A percentile compares a stretch with the other conserved stretches of the same genome.
These are phyloP conservation scores for Platanthera guangdongensis DNA, from an alignment of 106 monocot species.

Conservation along the genomic window DNA sequence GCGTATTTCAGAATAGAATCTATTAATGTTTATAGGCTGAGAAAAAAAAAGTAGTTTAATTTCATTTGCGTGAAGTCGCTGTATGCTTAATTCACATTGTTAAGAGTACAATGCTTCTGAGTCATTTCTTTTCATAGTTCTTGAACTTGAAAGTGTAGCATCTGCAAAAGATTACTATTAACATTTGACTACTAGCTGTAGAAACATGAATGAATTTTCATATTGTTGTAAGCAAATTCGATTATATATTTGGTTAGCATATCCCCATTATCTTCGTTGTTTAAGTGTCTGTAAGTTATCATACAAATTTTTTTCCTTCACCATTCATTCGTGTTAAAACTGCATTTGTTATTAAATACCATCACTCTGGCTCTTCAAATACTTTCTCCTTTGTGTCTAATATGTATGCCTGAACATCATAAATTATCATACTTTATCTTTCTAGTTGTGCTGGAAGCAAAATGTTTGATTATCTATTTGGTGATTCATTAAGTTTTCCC, in stretches of 20 bases:
- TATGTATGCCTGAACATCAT: not conserved
- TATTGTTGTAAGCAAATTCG: not conserved
- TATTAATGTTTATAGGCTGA: not conserved
- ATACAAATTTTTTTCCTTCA: too few species aligned
- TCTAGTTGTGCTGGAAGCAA: not conserved
- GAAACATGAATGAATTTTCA: not conserved
- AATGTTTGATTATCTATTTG: slow-evolving; percentile 1
- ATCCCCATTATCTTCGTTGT: not conserved
- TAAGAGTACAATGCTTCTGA: not conserved
- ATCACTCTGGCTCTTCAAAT: not conserved
- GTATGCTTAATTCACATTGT: not conserved
- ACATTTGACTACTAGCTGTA: not conserved
- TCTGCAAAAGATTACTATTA: not conserved
- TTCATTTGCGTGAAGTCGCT: not conserved
- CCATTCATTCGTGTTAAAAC: not conserved
- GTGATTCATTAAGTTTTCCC: not conserved
- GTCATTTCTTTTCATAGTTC: not conserved
- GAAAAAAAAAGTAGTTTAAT: not conserved
- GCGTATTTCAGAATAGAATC: not conserved
- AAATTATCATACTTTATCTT: not conserved
- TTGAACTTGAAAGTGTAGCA: not conserved
- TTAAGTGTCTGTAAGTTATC: not conserved
- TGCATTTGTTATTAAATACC: not conserved
- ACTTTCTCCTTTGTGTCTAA: not conserved
- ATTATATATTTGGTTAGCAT: not conserved